Base-by-base conservation (phyloP, 2,329 filamentous ascomycete genomes). In the Beauveria sp. region DNA sequence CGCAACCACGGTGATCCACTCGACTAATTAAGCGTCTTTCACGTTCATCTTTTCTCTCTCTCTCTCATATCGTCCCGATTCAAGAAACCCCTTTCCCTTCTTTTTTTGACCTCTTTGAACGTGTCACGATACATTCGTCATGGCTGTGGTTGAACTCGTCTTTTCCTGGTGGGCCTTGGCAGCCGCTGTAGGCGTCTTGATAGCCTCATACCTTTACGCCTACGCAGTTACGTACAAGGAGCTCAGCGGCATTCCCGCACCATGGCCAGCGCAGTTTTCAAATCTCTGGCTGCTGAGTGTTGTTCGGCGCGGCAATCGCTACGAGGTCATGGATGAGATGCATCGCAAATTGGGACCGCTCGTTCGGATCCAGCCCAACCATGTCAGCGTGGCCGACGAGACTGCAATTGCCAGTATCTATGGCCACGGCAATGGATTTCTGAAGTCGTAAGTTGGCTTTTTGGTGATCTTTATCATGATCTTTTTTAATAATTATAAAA, bases 331-430 rank as follows among this genome's bases (percentile, higher is more conserved):
- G n/a, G 81, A 96, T 68, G 74, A 86, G 42, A 79, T 85, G 8
- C 92, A 96, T 74, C 83, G 88, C 77, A 88, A 86, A 69, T 79
- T 89, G 49, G 92, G 92, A 3, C 87, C 86, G n/a, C 75, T 96
- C 1, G 87, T 96, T 24, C 83, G 92, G 42, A 88, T 96, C 66
- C 88, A 91, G 69, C 93, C 93, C 1, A 85, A 92, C 68, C 92
- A 96, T 69, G 81, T 96, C 67, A 92, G 88, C 62, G 79, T 97
- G 61, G 90, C 88, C 60, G 90, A 96, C 69, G 87, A 89, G 31
- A 82, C 81, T n/a, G 91, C 90, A 1, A 93, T 96, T 60, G 81
- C 82, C 16, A 74, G 80, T 51, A 84, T 96, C 60, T 96, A 96
- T 67, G 91, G 91, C 5, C 88, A 91, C 67, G 87, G 88, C 8